Evolutionary conservation across 805 yeast genomes (phyloP), one percentile per base, ranked within the genome.

Genomic region (Barnettozyma populi): DNA sequence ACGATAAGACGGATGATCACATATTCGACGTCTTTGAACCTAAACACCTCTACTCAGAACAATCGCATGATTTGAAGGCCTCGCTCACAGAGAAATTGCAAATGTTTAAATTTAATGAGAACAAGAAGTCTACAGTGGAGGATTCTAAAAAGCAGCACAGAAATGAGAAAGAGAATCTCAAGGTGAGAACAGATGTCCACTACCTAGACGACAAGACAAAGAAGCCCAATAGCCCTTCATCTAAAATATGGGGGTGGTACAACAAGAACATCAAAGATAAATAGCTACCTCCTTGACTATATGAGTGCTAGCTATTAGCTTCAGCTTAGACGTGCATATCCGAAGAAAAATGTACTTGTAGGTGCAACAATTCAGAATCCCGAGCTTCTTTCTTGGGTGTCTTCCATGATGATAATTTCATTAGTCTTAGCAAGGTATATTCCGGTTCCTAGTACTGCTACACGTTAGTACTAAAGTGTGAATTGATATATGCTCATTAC

Each of bases 1-100:
- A 79, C 52, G 55, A 60, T 23, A 64, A 63, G 43, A 84, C 90
- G 0, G 90, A 84, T 57, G 84, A 81, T 57, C 86, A 86, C 56
- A 63, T 85, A 34, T 85, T 84, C 63, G 84, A 79, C 61, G 69
- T 78, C 35, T 79, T 78, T 46, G 76, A 73, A 50, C 82, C 82
- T 19, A 69, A 61, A 37, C 75, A 71, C 51, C 49, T 66, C 2
- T 63, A 59, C 50, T 57, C 55, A 5, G 61, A 56, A 18, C 53
- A 52, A n/a, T 36, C 41, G 0, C 47, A 44, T 36, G 50, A 43
- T 20, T 44, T 47, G 16, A 47, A 43, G 37, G 23, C 37, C 7
- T 43, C 50, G 5, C 37, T 47, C 11, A 31, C 46, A 43, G 65
- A 60, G 27, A 53, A 62, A 24, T 57, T 64, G 6, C 66, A 69